Conservation (phyloP, 139 green algal species). For the Chlamydomonas schloesseri region DNA sequence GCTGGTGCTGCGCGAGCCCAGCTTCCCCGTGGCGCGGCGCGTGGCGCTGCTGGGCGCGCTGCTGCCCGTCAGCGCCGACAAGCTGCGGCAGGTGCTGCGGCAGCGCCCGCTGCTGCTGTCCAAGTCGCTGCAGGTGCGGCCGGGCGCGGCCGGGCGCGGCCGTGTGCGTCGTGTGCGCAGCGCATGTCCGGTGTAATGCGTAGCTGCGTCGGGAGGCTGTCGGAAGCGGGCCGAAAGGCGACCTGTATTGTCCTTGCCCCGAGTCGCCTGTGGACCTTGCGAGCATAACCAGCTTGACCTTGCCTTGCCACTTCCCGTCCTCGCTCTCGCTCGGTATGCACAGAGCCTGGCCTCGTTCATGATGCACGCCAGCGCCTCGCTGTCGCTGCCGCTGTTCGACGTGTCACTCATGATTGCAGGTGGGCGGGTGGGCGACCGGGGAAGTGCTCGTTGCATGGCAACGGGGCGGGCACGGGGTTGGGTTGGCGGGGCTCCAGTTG, state of each 20-base stretch:
- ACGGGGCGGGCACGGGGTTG: too few species aligned
- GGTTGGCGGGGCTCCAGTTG: too few species aligned
- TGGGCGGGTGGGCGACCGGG: not conserved
- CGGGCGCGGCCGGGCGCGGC: not conserved
- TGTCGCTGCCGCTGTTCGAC: conserved; percentile 35
- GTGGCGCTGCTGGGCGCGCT: conserved; percentile 36
- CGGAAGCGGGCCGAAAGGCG: not conserved
- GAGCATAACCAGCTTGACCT: too few species aligned
- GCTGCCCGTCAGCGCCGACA: conserved; percentile 32
- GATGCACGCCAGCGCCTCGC: not conserved
- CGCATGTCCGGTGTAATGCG: too few species aligned
- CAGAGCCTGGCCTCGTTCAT: conserved; percentile 34
- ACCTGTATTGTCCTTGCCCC: too few species aligned
- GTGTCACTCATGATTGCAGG: conserved; percentile 37
- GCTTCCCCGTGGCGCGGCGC: conserved; percentile 12
- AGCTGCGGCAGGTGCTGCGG: conserved; percentile 38
- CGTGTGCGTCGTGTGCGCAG: too few species aligned
- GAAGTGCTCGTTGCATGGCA: too few species aligned
- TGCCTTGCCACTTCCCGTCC: not conserved
- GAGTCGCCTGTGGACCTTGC: too few species aligned
- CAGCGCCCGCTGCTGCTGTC: conserved; percentile 36
- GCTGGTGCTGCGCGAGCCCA: conserved; percentile 19
- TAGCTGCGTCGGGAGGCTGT: not conserved
- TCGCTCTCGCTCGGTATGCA: not conserved
- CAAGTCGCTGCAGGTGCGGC: conserved; percentile 21